Percentiles rank a stretch among this genome's conserved stretches.
Evolutionary conservation across 2,329 filamentous ascomycete species (phyloP).

Genomic region (Colletotrichum truncatum): DNA sequence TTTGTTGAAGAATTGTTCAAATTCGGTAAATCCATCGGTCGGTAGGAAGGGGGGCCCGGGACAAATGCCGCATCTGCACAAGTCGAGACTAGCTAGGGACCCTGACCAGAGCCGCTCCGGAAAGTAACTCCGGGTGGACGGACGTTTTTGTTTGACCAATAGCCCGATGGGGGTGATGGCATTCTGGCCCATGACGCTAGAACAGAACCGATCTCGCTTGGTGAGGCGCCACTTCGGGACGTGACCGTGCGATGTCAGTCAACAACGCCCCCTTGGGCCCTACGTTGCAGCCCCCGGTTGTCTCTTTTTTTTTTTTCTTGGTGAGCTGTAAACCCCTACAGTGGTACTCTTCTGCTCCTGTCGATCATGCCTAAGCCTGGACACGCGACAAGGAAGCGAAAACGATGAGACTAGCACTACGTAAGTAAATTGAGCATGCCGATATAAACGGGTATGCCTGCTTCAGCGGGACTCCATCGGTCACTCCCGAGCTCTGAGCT

Average conservation of each 20-base stretch:
- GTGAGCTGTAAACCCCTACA: too few relatives aligned
- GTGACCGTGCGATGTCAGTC: slow-evolving; percentile 1
- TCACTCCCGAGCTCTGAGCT: too few relatives aligned
- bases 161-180: neutral
- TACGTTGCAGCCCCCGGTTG: too few relatives aligned
- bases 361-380: neutral
- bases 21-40: slow-evolving; percentile 2
- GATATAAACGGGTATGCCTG: too few relatives aligned
- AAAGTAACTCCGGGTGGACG: neutral
- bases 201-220: neutral
- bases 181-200: neutral
- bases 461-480: too few relatives aligned
- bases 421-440: too few relatives aligned
- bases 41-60: neutral
- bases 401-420: too few relatives aligned
- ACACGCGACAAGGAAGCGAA: neutral
- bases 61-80: slow-evolving; percentile 13
- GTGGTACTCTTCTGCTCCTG: slow-evolving; percentile 9
- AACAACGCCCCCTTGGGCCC: neutral
- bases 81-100: neutral
- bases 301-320: too few relatives aligned
- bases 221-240: neutral
- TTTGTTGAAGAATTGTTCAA: neutral
- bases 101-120: slow-evolving; percentile 3
- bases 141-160: slow-evolving; percentile 5